A percentile compares a stretch with the other conserved stretches of the same genome.
Conservation (phyloP, 345 rosid genomes). For the Balakata baccata region DNA sequence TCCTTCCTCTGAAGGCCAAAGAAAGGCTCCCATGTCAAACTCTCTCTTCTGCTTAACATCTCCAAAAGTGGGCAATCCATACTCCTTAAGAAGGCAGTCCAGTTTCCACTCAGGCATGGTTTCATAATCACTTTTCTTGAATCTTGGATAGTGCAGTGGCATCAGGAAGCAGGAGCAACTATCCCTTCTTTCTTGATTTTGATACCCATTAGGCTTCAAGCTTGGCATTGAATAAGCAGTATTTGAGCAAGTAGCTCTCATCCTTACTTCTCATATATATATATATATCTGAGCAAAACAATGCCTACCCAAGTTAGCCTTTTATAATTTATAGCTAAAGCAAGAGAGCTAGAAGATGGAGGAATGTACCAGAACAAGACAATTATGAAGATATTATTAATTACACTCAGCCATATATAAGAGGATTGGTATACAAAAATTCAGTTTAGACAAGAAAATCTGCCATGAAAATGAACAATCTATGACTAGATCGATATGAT, state of each 20-base stretch:
- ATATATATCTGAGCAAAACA: neutral
- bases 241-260: constrained; percentile 19
- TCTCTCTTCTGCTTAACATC: constrained; percentile 49
- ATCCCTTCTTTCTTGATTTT: constrained; percentile 14
- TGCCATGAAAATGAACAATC: constrained; percentile 8
- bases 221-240: constrained; percentile 9
- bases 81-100: constrained; percentile 46
- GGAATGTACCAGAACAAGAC: constrained; percentile 21
- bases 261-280: constrained; percentile 15
- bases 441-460: no score
- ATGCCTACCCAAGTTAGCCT: neutral
- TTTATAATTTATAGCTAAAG: constrained; percentile 17
- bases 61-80: constrained; percentile 45
- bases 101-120: constrained; percentile 58
- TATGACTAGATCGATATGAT: neutral
- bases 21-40: constrained; percentile 64
- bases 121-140: constrained; percentile 47
- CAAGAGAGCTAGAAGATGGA: constrained; percentile 8
- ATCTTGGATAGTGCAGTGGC: constrained; percentile 66
- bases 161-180: constrained; percentile 37
- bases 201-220: constrained; percentile 13
- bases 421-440: no score
- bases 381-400: constrained; percentile 16
- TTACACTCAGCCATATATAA: no score
- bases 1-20: constrained; percentile 38